Conservation (phyloP, 805 yeast genomes). For the Candida ascalaphidarum region DNA sequence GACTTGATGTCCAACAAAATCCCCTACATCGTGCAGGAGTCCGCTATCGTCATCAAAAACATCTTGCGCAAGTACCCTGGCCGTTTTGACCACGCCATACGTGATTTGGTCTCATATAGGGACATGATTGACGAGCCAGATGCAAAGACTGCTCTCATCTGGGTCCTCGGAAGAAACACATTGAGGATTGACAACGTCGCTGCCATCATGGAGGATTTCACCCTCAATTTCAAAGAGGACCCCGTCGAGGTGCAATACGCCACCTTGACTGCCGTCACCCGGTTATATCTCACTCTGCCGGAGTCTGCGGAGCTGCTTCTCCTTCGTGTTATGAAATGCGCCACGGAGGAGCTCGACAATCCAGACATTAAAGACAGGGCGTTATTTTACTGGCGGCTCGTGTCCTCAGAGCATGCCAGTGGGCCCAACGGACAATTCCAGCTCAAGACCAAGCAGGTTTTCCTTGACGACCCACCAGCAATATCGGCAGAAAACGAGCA, state of each 20-base stretch:
- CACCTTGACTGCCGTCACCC: conserved; percentile 65
- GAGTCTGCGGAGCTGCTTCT: conserved; percentile 47
- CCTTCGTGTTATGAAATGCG: conserved; percentile 49
- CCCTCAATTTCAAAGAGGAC: conserved; percentile 48
- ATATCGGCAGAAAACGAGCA: conserved; percentile 62
- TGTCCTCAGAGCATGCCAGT: conserved; percentile 38
- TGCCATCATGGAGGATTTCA: conserved; percentile 32
- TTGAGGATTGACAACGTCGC: conserved; percentile 35
- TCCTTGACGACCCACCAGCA: conserved; percentile 52
- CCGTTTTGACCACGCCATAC: conserved; percentile 29
- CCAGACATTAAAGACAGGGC: conserved; percentile 88
- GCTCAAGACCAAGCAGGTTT: conserved; percentile 34
- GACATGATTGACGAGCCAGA: conserved; percentile 62
- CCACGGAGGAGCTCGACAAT: conserved; percentile 67
- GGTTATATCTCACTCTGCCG: conserved; percentile 54
- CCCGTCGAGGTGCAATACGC: conserved; percentile 67
- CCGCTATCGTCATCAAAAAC: conserved; percentile 66
- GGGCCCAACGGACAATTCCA: conserved; percentile 33
- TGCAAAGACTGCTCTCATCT: conserved; percentile 66
- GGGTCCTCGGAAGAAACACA: conserved; percentile 78
- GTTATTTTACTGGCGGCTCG: conserved; percentile 74
- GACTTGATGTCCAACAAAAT: conserved; percentile 57
- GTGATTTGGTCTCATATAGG: conserved; percentile 20
- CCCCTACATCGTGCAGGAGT: conserved; percentile 73
- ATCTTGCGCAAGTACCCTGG: conserved; percentile 71